Percentiles rank a stretch among this genome's conserved stretches.
These are phyloP conservation scores for Colletotrichum sp. DNA, from an alignment of 2,329 filamentous ascomycete species.

Conservation along the genomic window DNA sequence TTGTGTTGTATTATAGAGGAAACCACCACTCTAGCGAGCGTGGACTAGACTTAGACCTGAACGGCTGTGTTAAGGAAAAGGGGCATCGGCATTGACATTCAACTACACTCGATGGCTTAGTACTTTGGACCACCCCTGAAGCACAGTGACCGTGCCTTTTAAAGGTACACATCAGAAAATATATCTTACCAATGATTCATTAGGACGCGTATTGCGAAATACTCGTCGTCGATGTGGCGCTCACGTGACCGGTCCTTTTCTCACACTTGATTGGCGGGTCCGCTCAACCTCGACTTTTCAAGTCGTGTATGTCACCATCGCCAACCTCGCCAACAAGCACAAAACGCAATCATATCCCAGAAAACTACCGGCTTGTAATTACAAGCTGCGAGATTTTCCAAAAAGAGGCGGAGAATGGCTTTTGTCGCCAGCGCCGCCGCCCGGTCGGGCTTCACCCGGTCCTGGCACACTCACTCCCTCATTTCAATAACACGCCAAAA, in stretches of 20 bases:
- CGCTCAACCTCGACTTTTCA: background rate
- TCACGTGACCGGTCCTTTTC: conserved; percentile 2
- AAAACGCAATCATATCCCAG: background rate
- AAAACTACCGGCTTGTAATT: background rate
- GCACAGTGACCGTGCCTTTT: background rate
- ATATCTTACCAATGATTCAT: background rate
- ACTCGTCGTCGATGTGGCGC: background rate
- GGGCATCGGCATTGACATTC: background rate
- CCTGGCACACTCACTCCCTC: background rate
- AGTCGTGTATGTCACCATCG: background rate
- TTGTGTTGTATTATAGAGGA: background rate
- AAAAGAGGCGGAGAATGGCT: background rate
- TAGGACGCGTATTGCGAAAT: background rate
- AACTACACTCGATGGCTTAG: background rate
- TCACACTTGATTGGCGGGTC: background rate
- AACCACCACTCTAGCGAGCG: background rate
- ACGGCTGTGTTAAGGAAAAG: background rate
- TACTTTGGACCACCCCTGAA: background rate
- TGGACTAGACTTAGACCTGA: background rate
- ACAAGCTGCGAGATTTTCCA: background rate
- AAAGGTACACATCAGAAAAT: background rate
- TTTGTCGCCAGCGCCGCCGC: background rate
- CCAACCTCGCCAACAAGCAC: background rate
- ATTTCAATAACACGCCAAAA: background rate
- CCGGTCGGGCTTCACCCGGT: background rate